Conservation (phyloP, 306 rosid species). For the Begonia fuchsioides region DNA sequence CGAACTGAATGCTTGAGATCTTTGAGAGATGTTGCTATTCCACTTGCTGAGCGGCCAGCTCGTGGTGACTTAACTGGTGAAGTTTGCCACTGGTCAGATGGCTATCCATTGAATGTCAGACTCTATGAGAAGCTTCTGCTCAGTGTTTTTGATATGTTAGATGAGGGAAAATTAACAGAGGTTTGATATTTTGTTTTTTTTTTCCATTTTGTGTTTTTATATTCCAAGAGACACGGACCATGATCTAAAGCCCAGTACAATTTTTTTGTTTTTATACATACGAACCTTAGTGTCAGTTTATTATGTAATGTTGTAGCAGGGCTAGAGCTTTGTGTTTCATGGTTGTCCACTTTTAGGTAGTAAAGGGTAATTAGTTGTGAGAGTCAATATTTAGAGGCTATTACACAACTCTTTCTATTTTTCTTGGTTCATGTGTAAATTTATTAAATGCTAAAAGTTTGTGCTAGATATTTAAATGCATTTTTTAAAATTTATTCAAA, state of each 20-base stretch:
- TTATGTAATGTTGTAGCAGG: not conserved
- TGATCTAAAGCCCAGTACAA: conserved; percentile 12
- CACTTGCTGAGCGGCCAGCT: conserved; percentile 94
- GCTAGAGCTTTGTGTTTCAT: not conserved
- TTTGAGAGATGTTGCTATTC: conserved; percentile 65
- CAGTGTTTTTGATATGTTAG: conserved; percentile 91
- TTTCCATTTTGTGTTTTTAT: conserved; percentile 8
- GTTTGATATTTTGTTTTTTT: conserved; percentile 32
- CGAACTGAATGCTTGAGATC: conserved; percentile 86
- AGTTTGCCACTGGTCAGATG: conserved; percentile 99
- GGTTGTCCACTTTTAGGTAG: no score
- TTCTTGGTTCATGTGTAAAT: no score
- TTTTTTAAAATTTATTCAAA: no score
- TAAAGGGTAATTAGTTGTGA: no score
- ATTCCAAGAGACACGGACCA: conserved; percentile 7
- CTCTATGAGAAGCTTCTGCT: conserved; percentile 84
- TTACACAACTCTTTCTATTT: no score
- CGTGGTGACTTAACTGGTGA: conserved; percentile 98
- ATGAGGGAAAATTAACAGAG: conserved; percentile 91
- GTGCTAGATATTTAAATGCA: no score
- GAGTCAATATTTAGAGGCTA: no score
- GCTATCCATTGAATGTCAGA: conserved; percentile 70
- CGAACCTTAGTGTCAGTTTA: not conserved
- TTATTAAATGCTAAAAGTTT: no score
- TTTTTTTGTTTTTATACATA: conserved; percentile 5